A percentile compares a stretch with the other conserved stretches of the same genome.
phyloP scores from a whole-genome alignment of 2,329 filamentous ascomycete species.

The Amauroascus verrucosus region DNA sequence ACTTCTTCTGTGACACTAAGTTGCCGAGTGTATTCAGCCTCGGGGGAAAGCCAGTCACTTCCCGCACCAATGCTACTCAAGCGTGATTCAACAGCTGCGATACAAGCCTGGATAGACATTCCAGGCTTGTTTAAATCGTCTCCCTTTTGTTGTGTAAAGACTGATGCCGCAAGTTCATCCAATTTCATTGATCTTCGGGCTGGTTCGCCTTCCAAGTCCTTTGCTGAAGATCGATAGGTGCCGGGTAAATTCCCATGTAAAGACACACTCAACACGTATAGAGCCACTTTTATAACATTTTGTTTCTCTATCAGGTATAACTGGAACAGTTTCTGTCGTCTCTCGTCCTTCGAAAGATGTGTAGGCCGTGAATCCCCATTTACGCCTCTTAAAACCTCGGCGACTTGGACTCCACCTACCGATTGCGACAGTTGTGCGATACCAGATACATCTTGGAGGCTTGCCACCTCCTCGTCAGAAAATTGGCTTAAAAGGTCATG shows the following conservation, averaged over 20 bases:
- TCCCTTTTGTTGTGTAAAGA: conserved; percentile 26
- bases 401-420: conserved; percentile 19
- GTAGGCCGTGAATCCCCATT: conserved; percentile 25
- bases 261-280: conserved; percentile 36
- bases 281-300: conserved; percentile 55
- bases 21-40: conserved; percentile 53
- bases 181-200: conserved; percentile 15
- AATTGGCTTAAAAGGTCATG: conserved; percentile 60
- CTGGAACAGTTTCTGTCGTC: conserved; percentile 57
- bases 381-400: conserved; percentile 26
- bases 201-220: not conserved
- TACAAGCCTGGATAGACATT: conserved; percentile 26
- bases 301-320: conserved; percentile 63
- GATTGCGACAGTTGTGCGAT: conserved; percentile 14
- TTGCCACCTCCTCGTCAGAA: conserved; percentile 66
- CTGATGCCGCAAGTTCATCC: conserved; percentile 22
- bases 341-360: conserved; percentile 54
- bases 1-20: conserved; percentile 58
- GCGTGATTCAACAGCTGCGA: conserved; percentile 28
- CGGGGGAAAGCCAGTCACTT: conserved; percentile 42
- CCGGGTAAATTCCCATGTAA: conserved; percentile 20
- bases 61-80: conserved; percentile 26
- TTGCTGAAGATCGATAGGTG: conserved; percentile 14
- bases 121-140: conserved; percentile 17
- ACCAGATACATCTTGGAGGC: conserved; percentile 56